These are phyloP conservation scores for Castanopsis chinensis DNA, from an alignment of 306 rosid species.

Conservation along the genomic window DNA sequence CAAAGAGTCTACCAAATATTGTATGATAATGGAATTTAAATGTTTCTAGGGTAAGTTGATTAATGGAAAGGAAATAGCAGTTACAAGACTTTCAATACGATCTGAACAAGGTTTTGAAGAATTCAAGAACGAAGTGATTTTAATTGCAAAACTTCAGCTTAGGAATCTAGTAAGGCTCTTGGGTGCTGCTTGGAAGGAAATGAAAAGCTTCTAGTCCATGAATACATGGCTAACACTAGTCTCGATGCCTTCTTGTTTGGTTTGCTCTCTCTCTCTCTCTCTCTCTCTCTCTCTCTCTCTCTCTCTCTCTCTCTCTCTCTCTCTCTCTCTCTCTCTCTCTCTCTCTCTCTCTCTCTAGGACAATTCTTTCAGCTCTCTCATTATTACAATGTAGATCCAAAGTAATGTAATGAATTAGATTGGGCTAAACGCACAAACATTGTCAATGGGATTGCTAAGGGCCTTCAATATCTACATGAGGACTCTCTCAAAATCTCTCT, in stretches of 20 bases:
- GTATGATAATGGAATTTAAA: background rate
- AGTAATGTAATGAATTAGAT: background rate
- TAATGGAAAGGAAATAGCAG: constrained; percentile 34
- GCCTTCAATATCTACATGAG: constrained; percentile 11
- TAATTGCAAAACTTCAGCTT: constrained; percentile 35
- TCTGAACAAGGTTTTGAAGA: constrained; percentile 24
- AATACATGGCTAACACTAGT: constrained; percentile 35
- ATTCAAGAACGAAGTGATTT: constrained; percentile 20
- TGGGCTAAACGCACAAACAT: background rate
- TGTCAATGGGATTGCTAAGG: background rate
- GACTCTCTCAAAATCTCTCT: constrained; percentile 14
- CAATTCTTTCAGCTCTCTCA: background rate
- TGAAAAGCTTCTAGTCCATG: constrained; percentile 42
- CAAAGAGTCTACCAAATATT: background rate
- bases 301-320: no score
- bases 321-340: background rate
- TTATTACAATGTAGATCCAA: background rate
- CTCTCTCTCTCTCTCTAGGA: no score
- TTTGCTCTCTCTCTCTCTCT: background rate
- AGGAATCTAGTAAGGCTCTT: constrained; percentile 36
- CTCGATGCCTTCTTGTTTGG: constrained; percentile 19
- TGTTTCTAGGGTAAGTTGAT: constrained; percentile 27
- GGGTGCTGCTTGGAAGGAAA: constrained; percentile 34
- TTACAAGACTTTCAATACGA: constrained; percentile 26
- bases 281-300: background rate